Evolutionary conservation across 2,329 filamentous ascomycete genomes (phyloP).

Genomic region (Venturia effusa): DNA sequence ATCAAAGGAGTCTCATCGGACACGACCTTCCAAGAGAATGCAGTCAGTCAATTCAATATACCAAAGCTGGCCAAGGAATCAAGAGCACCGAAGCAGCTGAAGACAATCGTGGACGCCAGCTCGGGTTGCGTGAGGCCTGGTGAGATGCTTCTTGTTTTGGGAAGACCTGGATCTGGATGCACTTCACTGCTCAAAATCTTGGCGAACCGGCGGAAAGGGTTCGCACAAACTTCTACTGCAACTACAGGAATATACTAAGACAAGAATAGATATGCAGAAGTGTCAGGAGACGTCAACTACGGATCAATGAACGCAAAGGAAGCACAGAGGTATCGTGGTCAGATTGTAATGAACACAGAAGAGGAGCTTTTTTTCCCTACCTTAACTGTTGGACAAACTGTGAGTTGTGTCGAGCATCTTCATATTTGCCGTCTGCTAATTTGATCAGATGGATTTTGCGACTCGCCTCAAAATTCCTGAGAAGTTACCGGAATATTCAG

Average conservation of each 20-base stretch:
- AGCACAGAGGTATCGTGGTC: constrained; percentile 50
- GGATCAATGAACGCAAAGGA: constrained; percentile 42
- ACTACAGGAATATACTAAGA: constrained; percentile 60
- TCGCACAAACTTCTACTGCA: constrained; percentile 46
- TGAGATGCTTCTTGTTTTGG: constrained; percentile 61
- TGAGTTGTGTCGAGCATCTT: constrained; percentile 48
- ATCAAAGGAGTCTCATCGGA: constrained; percentile 52
- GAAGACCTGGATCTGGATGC: constrained; percentile 58
- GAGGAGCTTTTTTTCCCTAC: constrained; percentile 68
- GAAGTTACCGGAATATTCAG: constrained; percentile 49
- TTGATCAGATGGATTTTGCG: constrained; percentile 45
- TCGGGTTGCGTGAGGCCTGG: constrained; percentile 58
- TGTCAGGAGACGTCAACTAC: constrained; percentile 41
- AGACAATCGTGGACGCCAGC: constrained; percentile 53
- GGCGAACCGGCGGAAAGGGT: constrained; percentile 49
- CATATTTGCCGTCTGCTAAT: constrained; percentile 82
- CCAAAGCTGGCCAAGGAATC: constrained; percentile 36
- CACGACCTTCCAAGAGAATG: constrained; percentile 49
- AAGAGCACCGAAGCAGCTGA: constrained; percentile 46
- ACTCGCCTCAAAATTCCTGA: constrained; percentile 53
- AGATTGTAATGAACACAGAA: constrained; percentile 66
- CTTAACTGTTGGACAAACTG: constrained; percentile 62
- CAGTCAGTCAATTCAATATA: not conserved
- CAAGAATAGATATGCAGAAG: constrained; percentile 62
- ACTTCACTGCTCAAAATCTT: constrained; percentile 61